Base-by-base conservation (phyloP, 345 rosid species). In the Nasturtium officinale region DNA sequence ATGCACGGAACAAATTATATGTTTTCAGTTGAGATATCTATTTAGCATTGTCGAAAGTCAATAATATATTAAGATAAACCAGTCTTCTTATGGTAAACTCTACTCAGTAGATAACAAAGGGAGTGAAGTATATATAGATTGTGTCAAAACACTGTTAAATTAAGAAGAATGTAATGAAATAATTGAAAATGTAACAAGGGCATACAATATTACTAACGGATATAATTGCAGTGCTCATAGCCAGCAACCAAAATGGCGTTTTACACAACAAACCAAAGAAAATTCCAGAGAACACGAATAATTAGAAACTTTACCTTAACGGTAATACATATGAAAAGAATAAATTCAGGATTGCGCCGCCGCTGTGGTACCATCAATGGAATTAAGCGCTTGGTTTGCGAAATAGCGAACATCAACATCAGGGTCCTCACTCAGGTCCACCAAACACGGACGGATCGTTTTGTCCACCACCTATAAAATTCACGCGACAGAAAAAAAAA, bases 381-480 rank as follows among this genome's bases (percentile, higher is more conserved):
- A 82, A 57, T 75, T 90, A 29, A 93, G 82, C 5, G 96, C 98
- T 87, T 89, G 94, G 66, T 72, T 83, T 32, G 98, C 92, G 48
- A 89, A 94, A 57, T 85, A 94, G 23, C 98, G 91, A 57, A 94
- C 98, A 78, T 91, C 97, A 18, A 89, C 97, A 72, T 94, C 98
- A 11, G 98, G 96, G 72, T 94, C 98, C 84, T 94, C 97, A 10
- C 89, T 85, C 42, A 93, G 83, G 76, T 90, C 95, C 46, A 87
- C 92, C 83, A 93, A 85, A 73, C 92, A 86, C 26, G 92, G 95
- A 51, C 91, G 87, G 29, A 94, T 88, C n/a, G 87, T 84, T 78
- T 88, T 89, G 82, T 91, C 97, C 78, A 86, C 96, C 81, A 83
- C 89, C 98, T 91, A n/a, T n/a, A n/a, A n/a, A n/a, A n/a, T n/a